Base-by-base conservation (phyloP, 768 basidiomycete genomes). In the Trametes punicea region DNA sequence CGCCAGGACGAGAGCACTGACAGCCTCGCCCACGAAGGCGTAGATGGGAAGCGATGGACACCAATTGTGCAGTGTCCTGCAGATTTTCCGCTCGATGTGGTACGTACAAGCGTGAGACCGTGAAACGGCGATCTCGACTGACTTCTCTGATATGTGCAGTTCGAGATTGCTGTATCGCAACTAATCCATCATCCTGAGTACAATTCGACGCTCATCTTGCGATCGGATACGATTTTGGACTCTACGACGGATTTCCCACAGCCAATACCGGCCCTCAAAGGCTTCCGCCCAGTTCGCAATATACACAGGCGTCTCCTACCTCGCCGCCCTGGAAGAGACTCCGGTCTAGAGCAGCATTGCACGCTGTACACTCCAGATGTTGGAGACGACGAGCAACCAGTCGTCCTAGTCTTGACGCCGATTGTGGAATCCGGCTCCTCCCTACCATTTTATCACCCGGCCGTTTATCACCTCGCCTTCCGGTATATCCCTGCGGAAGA, bases 401-500 rank as follows among this genome's bases (percentile, higher is more conserved):
- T 11, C 38, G 65, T 70, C 2, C 73, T 90, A 20, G 72, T 88
- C 38, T 67, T 90, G 15, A 88, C 81, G 0, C 88, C 88, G 0
- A 74, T 89, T 48, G 45, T 80, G 45, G 62, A 68, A 4, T 52
- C 61, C 26, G 80, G 77, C 6, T 69, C 68, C 2, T 51, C 73
- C 1, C 71, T 97, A 2, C 96, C 96, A 0, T 98, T 91, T 66
- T 98, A 96, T 64, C 94, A 98, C 64, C 96, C 96, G 0, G 65
- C 85, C 1, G 90, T 96, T 8, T 72, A 70, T 2, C 87, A 88
- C 56, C 75, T 98, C 30, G 93, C 90, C 0, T 93, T 95, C 66
- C 82, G 84, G n/a, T 93, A 85, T 68, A 56, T 88, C 51, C 31
- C 62, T 61, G 48, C 51, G 7, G 64, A 59, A 29, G 59, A 56